Evolutionary conservation across 164 flowering plant species (phyloP), one percentile per base, ranked within the genome.

Genomic region (Berberis vulgaris): DNA sequence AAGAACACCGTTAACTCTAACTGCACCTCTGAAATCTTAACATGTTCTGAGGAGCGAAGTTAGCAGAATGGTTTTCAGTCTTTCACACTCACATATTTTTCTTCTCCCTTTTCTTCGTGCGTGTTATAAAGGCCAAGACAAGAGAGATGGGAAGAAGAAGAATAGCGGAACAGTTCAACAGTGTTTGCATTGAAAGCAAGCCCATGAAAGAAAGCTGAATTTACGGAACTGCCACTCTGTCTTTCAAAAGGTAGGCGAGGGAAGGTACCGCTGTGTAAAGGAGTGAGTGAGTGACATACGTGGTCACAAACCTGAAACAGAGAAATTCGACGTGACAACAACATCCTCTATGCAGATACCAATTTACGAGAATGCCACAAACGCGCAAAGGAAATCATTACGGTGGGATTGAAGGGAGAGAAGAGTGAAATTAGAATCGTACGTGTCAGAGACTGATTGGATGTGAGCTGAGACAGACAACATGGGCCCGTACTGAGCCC

Each of bases 391-490:
- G 45, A 58, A 63, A 50, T 6, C 7, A 13, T 44, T n/a, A 61
- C 59, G 26, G 53, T 38, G 49, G 62, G 12, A 57, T 9, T 26
- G 49, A 47, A 45, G 41, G 3, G 57, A 9, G 13, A 4, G 26
- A 5, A 7, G 38, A 47, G 12, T 2, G 26, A 26, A 26, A 26
- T 26, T 26, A 26, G 26, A 26, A 26, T 3, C 62, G 62, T 54
- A 70, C 61, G 65, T 65, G 67, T 59, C 73, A 56, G 65, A 4
- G 7, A 4, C 2, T 9, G 55, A 65, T 65, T 54, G 69, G 65
- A 60, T 47, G 41, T 12, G 41, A 63, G 5, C 43, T 44, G 63
- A 52, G 43, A 38, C 4, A 0, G 8, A 61, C 49, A 7, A 41
- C n/a, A 52, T 65, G 54, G n/a, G 54, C 49, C 8, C 12, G 4